Percentiles rank a stretch among this genome's conserved stretches.
Conservation (phyloP, 2,329 filamentous ascomycete genomes). For the Diaporthe sp. region DNA sequence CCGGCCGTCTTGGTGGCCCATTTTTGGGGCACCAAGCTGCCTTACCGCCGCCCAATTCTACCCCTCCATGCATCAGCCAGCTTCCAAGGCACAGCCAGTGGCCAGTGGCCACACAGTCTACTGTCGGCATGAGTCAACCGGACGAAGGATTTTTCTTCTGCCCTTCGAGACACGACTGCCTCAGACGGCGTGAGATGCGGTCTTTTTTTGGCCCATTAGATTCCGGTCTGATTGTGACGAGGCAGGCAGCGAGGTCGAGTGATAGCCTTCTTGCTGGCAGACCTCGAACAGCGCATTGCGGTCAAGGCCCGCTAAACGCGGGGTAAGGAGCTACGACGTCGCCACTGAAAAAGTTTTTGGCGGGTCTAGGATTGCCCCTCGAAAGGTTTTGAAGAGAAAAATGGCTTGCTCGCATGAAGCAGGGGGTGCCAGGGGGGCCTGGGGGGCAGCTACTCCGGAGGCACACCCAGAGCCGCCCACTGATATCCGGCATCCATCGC, state of each 20-base stretch:
- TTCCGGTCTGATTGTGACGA: neutral
- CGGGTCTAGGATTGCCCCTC: slow-evolving; percentile 34
- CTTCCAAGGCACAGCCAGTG: slow-evolving; percentile 34
- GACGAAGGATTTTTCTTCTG: slow-evolving; percentile 24
- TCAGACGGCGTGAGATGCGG: slow-evolving; percentile 6
- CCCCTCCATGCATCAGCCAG: slow-evolving; percentile 40
- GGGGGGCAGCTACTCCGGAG: slow-evolving; percentile 4
- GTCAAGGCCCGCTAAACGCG: slow-evolving; percentile 33
- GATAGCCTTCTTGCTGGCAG: neutral
- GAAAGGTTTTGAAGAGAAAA: slow-evolving; percentile 28
- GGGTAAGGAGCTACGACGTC: slow-evolving; percentile 33
- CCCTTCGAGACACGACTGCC: slow-evolving; percentile 3
- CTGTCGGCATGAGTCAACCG: slow-evolving; percentile 37
- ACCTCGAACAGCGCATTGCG: slow-evolving; percentile 28
- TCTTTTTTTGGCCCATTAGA: neutral
- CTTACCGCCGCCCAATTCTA: slow-evolving; percentile 39
- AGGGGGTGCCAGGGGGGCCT: neutral
- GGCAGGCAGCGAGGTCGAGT: slow-evolving; percentile 9
- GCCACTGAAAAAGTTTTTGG: slow-evolving; percentile 38
- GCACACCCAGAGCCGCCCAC: neutral
- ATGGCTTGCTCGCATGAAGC: slow-evolving; percentile 26
- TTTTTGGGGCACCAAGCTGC: slow-evolving; percentile 36
- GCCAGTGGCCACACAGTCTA: slow-evolving; percentile 23
- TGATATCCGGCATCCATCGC: neutral
- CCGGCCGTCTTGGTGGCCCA: slow-evolving; percentile 33